Conservation (phyloP, 352 stramenopile species). For the Phytophthora pini region DNA sequence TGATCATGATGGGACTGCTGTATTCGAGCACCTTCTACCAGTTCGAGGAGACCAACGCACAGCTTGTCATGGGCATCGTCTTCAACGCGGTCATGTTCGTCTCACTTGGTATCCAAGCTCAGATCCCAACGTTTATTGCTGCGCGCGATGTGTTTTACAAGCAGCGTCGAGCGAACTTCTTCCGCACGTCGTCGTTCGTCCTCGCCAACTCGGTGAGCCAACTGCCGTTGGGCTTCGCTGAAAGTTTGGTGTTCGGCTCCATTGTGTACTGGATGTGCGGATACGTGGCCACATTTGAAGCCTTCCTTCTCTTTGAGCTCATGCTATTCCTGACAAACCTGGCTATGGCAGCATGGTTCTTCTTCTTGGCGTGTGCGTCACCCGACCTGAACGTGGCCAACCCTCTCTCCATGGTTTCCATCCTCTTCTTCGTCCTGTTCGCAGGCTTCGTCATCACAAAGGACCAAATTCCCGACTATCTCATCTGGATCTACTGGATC, state of each 20-base stretch:
- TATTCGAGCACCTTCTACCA: conserved; percentile 49
- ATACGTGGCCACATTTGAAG: conserved; percentile 18
- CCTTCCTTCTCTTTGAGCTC: conserved; percentile 49
- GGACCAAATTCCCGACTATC: conserved; percentile 33
- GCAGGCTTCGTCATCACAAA: conserved; percentile 32
- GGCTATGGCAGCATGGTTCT: conserved; percentile 25
- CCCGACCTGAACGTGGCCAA: conserved; percentile 33
- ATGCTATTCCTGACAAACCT: conserved; percentile 49
- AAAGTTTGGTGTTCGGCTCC: conserved; percentile 74
- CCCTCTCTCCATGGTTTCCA: conserved; percentile 22
- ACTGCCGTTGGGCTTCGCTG: conserved; percentile 43
- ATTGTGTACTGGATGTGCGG: conserved; percentile 89
- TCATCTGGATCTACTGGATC: conserved; percentile 41
- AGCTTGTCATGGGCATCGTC: conserved; percentile 73
- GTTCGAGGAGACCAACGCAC: conserved; percentile 37
- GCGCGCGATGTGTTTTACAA: conserved; percentile 77
- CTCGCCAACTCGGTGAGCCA: conserved; percentile 44
- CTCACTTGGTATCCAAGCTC: conserved; percentile 63
- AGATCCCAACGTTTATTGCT: conserved; percentile 75
- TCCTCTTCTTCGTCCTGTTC: conserved; percentile 34
- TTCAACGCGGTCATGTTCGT: conserved; percentile 79
- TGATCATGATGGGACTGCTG: conserved; percentile 48
- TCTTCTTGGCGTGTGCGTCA: conserved; percentile 23
- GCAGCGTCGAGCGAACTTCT: conserved; percentile 82
- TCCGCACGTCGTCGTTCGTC: conserved; percentile 71